phyloP scores from a whole-genome alignment of 768 basidiomycete species.

The Trametes meyenii region DNA sequence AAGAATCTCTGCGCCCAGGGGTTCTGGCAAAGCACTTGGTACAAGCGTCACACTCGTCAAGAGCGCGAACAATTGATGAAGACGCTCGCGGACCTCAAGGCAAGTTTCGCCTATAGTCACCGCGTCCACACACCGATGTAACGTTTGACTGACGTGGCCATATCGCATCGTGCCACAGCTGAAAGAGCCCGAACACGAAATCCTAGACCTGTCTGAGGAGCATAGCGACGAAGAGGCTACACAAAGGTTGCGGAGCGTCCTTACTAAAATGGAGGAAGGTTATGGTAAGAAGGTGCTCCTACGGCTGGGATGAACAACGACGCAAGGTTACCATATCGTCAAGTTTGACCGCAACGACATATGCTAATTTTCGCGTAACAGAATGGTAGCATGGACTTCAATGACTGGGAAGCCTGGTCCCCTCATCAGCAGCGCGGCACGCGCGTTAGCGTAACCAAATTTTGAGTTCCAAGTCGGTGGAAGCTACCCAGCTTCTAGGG shows the following conservation, averaged over 20 bases:
- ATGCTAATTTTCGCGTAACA: too few species aligned
- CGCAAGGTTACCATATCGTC: neutral
- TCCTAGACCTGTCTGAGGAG: constrained; percentile 52
- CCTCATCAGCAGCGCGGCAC: too few species aligned
- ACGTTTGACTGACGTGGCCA: constrained; percentile 3
- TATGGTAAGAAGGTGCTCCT: constrained; percentile 56
- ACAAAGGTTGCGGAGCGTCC: constrained; percentile 36
- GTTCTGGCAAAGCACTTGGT: constrained; percentile 82
- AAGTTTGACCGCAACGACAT: too few species aligned
- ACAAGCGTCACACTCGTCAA: constrained; percentile 46
- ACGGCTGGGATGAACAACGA: constrained; percentile 33
- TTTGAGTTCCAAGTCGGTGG: too few species aligned
- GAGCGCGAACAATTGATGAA: constrained; percentile 43
- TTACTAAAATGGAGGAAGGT: constrained; percentile 41
- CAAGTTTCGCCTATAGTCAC: constrained; percentile 17
- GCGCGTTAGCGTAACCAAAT: too few species aligned
- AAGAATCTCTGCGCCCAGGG: constrained; percentile 77
- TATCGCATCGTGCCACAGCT: constrained; percentile 46
- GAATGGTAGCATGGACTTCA: too few species aligned
- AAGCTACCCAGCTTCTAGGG: too few species aligned
- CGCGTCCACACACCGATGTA: neutral
- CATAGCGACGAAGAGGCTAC: constrained; percentile 44
- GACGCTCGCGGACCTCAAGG: constrained; percentile 55
- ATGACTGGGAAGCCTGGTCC: too few species aligned
- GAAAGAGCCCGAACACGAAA: constrained; percentile 67